Evolutionary conservation across 1,284 basidiomycete genomes (phyloP), one percentile per base, ranked within the genome.

Genomic region (Austropuccinia psidii): DNA sequence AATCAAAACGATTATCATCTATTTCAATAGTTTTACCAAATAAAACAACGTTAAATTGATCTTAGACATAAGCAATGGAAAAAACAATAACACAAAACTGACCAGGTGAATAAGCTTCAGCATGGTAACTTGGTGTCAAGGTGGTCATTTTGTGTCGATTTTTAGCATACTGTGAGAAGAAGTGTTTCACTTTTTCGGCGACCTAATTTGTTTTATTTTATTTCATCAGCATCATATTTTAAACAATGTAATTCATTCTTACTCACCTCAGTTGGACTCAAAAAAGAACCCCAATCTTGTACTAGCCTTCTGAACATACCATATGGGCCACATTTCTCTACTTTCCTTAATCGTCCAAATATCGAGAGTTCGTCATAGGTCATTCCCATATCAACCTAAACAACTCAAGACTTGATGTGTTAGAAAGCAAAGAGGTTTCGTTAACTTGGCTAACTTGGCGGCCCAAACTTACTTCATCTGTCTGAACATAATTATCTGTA

Each of bases 1-100:
- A 73, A 43, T 73, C 69, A 41, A 73, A 73, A 33, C 69, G 69
- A 61, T 73, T 73, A 47, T 73, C 69, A 39, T 73, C 69, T 73
- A n/a, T 8, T 8, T 37, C n/a, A n/a, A n/a, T n/a, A n/a, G n/a
- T n/a, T n/a, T n/a, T n/a, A n/a, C n/a, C n/a, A n/a, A n/a, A n/a
- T n/a, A n/a, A n/a, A n/a, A n/a, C n/a, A n/a, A n/a, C n/a, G n/a
- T n/a, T n/a, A n/a, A n/a, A n/a, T n/a, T n/a, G n/a, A n/a, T n/a
- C n/a, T n/a, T n/a, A n/a, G n/a, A n/a, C n/a, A n/a, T n/a, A n/a
- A n/a, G n/a, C n/a, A 15, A 62, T 49, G 4, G 21, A 11, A 45
- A 45, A 31, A 45, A 24, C 2, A 33, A 24, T 31, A 19, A 43
- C 47, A 33, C 5, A 24, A 37, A 0, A 64, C 31, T 73, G 29